Percentiles rank a stretch among this genome's conserved stretches.
Conservation (phyloP, 306 rosid genomes). For the Fragaria ananassa region DNA sequence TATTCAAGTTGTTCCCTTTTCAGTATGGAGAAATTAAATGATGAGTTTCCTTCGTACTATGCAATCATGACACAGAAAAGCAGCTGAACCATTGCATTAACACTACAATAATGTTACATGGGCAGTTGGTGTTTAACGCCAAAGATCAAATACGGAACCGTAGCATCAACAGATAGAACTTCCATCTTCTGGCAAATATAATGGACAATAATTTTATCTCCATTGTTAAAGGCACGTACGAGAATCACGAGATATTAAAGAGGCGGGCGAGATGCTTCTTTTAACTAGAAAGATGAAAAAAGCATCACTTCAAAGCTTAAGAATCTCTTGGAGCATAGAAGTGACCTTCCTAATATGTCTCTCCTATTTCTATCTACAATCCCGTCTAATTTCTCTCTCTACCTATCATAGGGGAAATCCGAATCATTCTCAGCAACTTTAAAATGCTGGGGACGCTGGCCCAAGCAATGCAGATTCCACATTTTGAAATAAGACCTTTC, state of each 20-base stretch:
- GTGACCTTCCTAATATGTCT: conserved; percentile 18
- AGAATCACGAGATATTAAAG: background rate
- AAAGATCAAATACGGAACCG: background rate
- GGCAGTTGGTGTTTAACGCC: background rate
- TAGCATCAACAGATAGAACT: background rate
- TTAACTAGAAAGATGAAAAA: background rate
- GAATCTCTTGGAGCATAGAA: background rate
- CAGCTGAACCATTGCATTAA: background rate
- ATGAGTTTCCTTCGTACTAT: too few species aligned
- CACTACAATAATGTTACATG: background rate
- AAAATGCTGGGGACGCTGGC: conserved; percentile 45
- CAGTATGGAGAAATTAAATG: too few species aligned
- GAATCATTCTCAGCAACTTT: conserved; percentile 38
- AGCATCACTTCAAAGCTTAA: background rate
- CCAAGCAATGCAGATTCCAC: conserved; percentile 54
- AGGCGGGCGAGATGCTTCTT: background rate
- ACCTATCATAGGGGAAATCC: conserved; percentile 43
- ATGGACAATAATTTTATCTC: background rate
- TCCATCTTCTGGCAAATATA: background rate
- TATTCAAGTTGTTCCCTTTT: too few species aligned
- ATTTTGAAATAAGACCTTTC: conserved; percentile 46
- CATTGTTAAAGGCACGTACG: background rate
- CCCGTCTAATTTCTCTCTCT: conserved; percentile 19
- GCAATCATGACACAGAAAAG: too few species aligned
- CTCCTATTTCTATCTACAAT: conserved; percentile 37